These are phyloP conservation scores for Dothideomycetes sp. DNA, from an alignment of 2,329 filamentous ascomycete genomes.

Conservation along the genomic window DNA sequence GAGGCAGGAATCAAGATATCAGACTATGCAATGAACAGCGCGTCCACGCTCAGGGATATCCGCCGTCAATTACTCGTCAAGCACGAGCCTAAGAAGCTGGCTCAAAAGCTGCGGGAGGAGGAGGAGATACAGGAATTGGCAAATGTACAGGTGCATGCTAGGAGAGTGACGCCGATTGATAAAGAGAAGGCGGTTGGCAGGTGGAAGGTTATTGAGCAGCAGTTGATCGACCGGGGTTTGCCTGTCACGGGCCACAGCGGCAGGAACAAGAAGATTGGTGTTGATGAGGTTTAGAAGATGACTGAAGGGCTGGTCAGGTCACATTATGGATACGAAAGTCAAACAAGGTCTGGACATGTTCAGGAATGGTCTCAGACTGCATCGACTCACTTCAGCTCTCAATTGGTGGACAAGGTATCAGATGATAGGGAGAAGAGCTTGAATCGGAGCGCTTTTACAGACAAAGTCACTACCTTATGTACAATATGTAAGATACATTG, in stretches of 20 bases:
- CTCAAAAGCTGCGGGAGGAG: constrained; percentile 42
- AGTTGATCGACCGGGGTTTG: constrained; percentile 52
- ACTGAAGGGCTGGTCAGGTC: background rate
- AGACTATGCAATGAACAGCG: constrained; percentile 50
- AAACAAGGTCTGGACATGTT: too few species aligned
- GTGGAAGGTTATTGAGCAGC: constrained; percentile 69
- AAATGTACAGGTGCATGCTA: constrained; percentile 59
- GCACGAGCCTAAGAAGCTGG: constrained; percentile 45
- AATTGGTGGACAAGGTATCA: too few species aligned
- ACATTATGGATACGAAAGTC: background rate
- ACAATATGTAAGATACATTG: too few species aligned
- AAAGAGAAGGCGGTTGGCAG: constrained; percentile 61
- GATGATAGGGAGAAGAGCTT: too few species aligned
- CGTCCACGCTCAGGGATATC: constrained; percentile 26
- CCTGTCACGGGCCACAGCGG: constrained; percentile 37
- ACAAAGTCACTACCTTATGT: too few species aligned
- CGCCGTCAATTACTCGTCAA: constrained; percentile 24
- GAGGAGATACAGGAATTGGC: constrained; percentile 41
- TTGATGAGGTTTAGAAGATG: too few species aligned
- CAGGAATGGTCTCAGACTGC: too few species aligned
- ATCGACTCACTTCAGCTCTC: too few species aligned
- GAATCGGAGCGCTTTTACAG: too few species aligned
- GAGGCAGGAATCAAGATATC: constrained; percentile 67
- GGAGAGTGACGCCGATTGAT: constrained; percentile 59
- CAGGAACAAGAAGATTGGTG: background rate